Base-by-base conservation (phyloP, 2,329 filamentous ascomycete genomes). In the Fusarium coffeatum region DNA sequence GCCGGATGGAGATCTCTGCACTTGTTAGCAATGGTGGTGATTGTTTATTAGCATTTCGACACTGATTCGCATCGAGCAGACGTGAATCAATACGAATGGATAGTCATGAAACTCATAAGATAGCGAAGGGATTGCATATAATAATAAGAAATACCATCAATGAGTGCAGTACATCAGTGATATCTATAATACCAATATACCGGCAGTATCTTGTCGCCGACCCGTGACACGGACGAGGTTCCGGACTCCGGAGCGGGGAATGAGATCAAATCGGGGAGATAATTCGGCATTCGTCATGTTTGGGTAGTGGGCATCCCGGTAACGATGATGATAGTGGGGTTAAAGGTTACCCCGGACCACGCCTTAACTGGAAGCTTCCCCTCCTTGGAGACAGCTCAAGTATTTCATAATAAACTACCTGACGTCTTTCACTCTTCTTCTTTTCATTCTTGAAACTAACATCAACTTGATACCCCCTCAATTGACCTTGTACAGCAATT, bases 201-300 rank as follows among this genome's bases (percentile, higher is more conserved):
- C 25, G 15, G 18, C 23, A 28, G 22, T 27, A 27, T 48, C 41
- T 48, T 48, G 28, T 30, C 48, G 48, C 59, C 60, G 60, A 56
- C 34, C 23, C 42, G 60, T 64, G 53, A 69, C 66, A 69, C 66
- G 66, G 66, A 58, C 42, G 53, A 41, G 49, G 13, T 60, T 59
- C 63, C 67, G 63, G 64, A 45, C 51, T 64, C 58, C 67, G 67
- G 63, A 63, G 64, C 59, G 55, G 64, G 53, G 51, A 62, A 67
- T 34, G 22, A 43, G 23, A 34, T 41, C n/a, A 59, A 51, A 53
- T 64, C 50, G 55, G 68, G 68, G 68, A 71, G 69, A 71, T 71
- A 71, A 55, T 69, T 71, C 69, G 69, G 69, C 61, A 72, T 71
- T 71, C 69, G 65, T 64, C 28, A 68, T 71, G 53, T 50, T 47